phyloP scores from a whole-genome alignment of 2,329 filamentous ascomycete genomes.

The Cercospora nicotianae region DNA sequence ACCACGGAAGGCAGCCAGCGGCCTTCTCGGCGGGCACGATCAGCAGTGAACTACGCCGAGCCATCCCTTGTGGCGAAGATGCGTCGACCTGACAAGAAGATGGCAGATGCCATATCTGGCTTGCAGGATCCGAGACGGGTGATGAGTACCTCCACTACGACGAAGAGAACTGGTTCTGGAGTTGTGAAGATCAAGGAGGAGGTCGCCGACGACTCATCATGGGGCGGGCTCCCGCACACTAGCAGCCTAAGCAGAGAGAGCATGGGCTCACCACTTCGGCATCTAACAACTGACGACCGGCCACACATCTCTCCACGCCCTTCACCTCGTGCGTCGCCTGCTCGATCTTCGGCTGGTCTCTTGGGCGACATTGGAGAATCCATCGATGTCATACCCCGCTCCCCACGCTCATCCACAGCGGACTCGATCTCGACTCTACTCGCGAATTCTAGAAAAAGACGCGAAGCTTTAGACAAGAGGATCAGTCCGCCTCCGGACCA shows the following conservation, averaged over 20 bases:
- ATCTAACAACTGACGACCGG: slow-evolving; percentile 13
- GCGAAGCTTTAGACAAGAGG: slow-evolving; percentile 15
- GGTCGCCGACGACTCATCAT: slow-evolving; percentile 30
- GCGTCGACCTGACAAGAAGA: slow-evolving; percentile 49
- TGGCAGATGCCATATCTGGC: slow-evolving; percentile 48
- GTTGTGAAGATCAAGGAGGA: slow-evolving; percentile 35
- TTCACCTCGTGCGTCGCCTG: slow-evolving; percentile 8
- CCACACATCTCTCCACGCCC: slow-evolving; percentile 7
- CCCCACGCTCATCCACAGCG: slow-evolving; percentile 3
- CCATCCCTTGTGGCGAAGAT: slow-evolving; percentile 52
- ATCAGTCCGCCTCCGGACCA: slow-evolving; percentile 6
- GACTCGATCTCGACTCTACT: slow-evolving; percentile 17
- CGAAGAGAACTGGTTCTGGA: slow-evolving; percentile 13
- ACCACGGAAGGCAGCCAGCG: slow-evolving; percentile 40
- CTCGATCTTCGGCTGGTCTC: slow-evolving; percentile 3
- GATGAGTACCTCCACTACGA: slow-evolving; percentile 29
- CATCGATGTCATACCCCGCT: slow-evolving; percentile 1
- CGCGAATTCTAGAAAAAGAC: slow-evolving; percentile 20
- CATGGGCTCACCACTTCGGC: slow-evolving; percentile 18
- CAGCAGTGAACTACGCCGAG: slow-evolving; percentile 52
- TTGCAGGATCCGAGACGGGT: slow-evolving; percentile 33
- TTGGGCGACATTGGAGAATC: background rate
- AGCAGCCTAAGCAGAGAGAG: slow-evolving; percentile 10
- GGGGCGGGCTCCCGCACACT: slow-evolving; percentile 10
- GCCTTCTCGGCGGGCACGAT: slow-evolving; percentile 48